Evolutionary conservation across 1,284 basidiomycete genomes (phyloP), one percentile per base, ranked within the genome.

Genomic region (Cryptococcus sp.): DNA sequence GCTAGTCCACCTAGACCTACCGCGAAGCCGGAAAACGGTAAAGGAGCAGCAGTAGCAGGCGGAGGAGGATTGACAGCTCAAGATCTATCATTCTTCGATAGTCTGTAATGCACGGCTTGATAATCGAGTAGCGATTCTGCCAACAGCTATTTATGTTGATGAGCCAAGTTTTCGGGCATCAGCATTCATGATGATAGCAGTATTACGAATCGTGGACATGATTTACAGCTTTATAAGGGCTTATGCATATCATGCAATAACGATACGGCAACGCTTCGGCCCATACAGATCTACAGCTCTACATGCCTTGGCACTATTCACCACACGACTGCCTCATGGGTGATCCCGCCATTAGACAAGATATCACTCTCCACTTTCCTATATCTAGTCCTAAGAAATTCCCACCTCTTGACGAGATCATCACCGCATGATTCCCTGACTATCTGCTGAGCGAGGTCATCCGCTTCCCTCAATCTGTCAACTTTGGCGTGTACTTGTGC

Each of bases 301-400:
- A 25, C 25, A 25, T 25, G 22, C 48, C 5, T 50, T n/a, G 20
- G 30, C 30, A 23, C 8, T 46, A 13, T 46, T 10, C 81, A 93
- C 91, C 91, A 93, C 68, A 88, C 87, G 8, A 93, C 91, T 13
- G 88, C 87, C 50, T 92, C 80, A 43, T 73, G 72, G 5, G 76
- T 76, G 47, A 78, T 60, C 1, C 73, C 73, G 7, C 70, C 67
- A 16, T 55, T 62, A 15, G 88, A 87, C 45, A 89, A 79, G 42
- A 93, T 86, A 72, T 95, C 91, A 75, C 87, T 90, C 78, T 91
- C 90, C 0, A 98, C 91, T 22, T 89, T 90, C 57, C 86, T 83
- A 76, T 93, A 97, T 69, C 85, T 81, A 5, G 93, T 95, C 71
- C 90, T 82, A 70, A 96, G 85, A n/a, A 86, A 73, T 47, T 76